Base-by-base conservation (phyloP, 805 yeast genomes). In the Candida gorgasii region DNA sequence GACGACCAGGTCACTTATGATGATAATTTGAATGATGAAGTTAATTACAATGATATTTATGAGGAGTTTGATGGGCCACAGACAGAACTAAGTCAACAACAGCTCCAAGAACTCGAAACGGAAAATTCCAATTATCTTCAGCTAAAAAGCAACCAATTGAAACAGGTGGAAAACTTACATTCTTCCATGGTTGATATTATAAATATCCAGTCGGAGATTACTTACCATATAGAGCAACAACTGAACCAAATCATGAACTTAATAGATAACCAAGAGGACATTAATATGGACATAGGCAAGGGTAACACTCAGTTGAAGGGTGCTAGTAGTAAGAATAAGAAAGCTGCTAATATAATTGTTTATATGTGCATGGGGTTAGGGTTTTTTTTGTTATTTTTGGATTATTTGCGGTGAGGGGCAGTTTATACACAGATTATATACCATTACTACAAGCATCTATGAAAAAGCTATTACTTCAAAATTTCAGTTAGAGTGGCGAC, bases 281-380 rank as follows among this genome's bases (percentile, higher is more conserved):
- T 87, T 1, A 77, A 80, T 42, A 53, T 72, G 5, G 89, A 89
- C 48, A 78, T 89, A 16, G 64, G 67, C 15, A 70, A 76, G 58
- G 96, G 96, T 24, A 89, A 89, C 61, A 69, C 73, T 47, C 82
- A 82, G 46, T 70, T 89, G 49, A 73, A 73, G 35, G 78, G 76
- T 51, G 95, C 96, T 0, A 82, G 84, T 28, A 73, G 72, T 36
- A 67, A 83, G 32, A 84, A 86, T 43, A 82, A 86, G 37, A 50
- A 48, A 40, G 58, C 72, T 12, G 67, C 75, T 8, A 64, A 68
- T 46, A 49, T 70, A 46, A 51, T 70, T 31, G 59, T 70, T 11
- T 52, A 62, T 16, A 49, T 67, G 6, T 61, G 73, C 43, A 39
- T 69, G 4, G 47, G 61, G 11, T 49, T 69, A 13, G 74, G 74